A percentile compares a stretch with the other conserved stretches of the same genome.
Conservation (phyloP, 2,329 filamentous ascomycete genomes). For the Bipolaris oryzae region DNA sequence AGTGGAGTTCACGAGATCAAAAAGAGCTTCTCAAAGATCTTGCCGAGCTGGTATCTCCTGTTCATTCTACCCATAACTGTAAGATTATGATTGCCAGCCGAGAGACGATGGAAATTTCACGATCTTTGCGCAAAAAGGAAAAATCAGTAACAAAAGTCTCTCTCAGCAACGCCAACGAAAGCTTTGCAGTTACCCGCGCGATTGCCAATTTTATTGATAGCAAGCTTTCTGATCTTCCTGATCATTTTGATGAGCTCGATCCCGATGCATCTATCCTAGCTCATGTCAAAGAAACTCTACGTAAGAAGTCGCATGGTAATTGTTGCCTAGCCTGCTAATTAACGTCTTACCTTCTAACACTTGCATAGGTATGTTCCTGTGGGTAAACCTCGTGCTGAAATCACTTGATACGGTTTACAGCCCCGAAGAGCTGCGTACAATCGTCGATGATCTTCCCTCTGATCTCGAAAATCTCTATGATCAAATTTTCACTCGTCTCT, state of each 20-base stretch:
- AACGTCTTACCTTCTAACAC: not conserved
- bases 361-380: conserved; percentile 13
- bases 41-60: conserved; percentile 1
- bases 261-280: conserved; percentile 4
- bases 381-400: conserved; percentile 7
- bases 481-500: conserved; percentile 13
- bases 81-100: conserved; percentile 7
- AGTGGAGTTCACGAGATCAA: conserved; percentile 9
- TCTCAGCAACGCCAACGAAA: conserved; percentile 8
- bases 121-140: conserved; percentile 2
- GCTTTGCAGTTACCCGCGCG: conserved; percentile 4
- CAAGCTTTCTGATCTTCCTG: conserved; percentile 10
- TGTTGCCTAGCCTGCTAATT: not conserved
- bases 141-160: conserved; percentile 4
- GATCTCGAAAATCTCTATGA: conserved; percentile 12
- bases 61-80: conserved; percentile 7
- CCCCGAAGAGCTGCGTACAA: conserved; percentile 5
- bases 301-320: conserved; percentile 16
- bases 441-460: conserved; percentile 19
- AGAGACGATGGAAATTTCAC: not conserved
- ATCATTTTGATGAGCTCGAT: conserved; percentile 14
- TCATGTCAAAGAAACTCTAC: conserved; percentile 6
- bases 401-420: conserved; percentile 5
- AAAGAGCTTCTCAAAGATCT: conserved; percentile 11
- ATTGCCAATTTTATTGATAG: conserved; percentile 15